Conservation (phyloP, 2,329 filamentous ascomycete genomes). For the Neonectria neomacrospora region DNA sequence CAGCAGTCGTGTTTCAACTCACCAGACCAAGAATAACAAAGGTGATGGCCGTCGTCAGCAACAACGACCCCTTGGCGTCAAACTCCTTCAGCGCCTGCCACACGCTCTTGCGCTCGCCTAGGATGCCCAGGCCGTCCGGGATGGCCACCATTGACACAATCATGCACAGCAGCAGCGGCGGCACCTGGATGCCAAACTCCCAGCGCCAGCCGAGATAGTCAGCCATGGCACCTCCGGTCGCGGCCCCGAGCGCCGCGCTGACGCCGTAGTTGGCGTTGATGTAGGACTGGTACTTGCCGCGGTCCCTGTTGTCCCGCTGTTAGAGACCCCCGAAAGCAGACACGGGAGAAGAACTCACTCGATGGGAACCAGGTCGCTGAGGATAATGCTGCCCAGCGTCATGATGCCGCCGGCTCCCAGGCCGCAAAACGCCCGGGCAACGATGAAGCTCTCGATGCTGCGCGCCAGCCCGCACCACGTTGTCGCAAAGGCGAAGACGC, state of each 20-base stretch:
- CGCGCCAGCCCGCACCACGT: constrained; percentile 75
- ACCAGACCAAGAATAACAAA: constrained; percentile 70
- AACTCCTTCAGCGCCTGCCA: constrained; percentile 65
- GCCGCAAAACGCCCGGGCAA: constrained; percentile 76
- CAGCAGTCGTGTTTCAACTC: constrained; percentile 41
- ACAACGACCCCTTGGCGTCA: constrained; percentile 65
- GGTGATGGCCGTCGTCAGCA: constrained; percentile 64
- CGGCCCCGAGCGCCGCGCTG: constrained; percentile 71
- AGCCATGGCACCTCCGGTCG: constrained; percentile 75
- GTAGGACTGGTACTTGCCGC: constrained; percentile 79
- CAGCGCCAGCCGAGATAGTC: constrained; percentile 79
- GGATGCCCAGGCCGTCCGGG: constrained; percentile 63
- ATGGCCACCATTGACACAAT: constrained; percentile 59
- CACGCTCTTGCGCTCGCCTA: constrained; percentile 56
- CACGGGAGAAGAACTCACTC: constrained; percentile 58
- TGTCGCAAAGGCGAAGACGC: constrained; percentile 72
- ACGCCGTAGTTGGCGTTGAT: constrained; percentile 73
- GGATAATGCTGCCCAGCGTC: constrained; percentile 75
- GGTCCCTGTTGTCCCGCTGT: constrained; percentile 33
- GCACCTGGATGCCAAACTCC: constrained; percentile 74
- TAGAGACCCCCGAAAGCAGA: constrained; percentile 3
- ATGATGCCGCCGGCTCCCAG: constrained; percentile 78
- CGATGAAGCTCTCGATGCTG: constrained; percentile 76
- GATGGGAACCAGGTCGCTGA: constrained; percentile 79
- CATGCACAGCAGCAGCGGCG: constrained; percentile 60